Conservation (phyloP, 2,329 filamentous ascomycete species). For the Fusarium agapanthi region DNA sequence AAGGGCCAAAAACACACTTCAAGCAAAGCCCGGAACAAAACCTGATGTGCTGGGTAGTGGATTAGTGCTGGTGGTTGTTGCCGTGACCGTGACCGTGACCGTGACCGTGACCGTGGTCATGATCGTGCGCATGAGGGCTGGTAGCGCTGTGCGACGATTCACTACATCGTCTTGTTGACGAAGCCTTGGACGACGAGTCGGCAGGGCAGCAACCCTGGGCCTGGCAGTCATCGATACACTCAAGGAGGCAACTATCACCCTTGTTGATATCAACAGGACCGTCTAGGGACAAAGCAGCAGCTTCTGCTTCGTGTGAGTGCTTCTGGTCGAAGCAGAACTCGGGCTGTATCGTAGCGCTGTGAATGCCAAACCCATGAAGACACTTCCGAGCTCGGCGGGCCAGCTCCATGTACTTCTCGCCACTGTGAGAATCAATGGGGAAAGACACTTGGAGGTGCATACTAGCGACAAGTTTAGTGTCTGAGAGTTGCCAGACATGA, state of each 20-base stretch:
- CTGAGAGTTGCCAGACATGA: conserved; percentile 97
- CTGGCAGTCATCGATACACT: conserved; percentile 52
- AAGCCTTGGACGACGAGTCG: conserved; percentile 47
- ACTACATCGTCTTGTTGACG: conserved; percentile 49
- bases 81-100: not conserved
- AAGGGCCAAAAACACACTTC: not conserved
- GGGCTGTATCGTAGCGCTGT: conserved; percentile 96
- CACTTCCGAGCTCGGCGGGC: conserved; percentile 85
- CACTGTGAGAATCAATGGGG: conserved; percentile 83
- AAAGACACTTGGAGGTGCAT: conserved; percentile 94
- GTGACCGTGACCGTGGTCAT: not conserved
- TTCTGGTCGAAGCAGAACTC: conserved; percentile 74
- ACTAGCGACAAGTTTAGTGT: conserved; percentile 92
- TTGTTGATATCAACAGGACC: conserved; percentile 43
- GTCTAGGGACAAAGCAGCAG: conserved; percentile 48
- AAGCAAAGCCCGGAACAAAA: not conserved
- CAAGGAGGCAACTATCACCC: conserved; percentile 58
- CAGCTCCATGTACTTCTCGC: conserved; percentile 87
- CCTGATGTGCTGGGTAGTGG: not conserved
- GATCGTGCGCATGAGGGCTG: conserved; percentile 25
- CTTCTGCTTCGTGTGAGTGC: conserved; percentile 52
- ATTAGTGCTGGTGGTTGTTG: conserved; percentile 24
- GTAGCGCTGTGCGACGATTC: conserved; percentile 43
- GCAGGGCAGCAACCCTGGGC: conserved; percentile 46
- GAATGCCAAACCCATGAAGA: conserved; percentile 94